Evolutionary conservation across 2,329 filamentous ascomycete species (phyloP), one percentile per base, ranked within the genome.

Genomic region (Hortaea werneckii): DNA sequence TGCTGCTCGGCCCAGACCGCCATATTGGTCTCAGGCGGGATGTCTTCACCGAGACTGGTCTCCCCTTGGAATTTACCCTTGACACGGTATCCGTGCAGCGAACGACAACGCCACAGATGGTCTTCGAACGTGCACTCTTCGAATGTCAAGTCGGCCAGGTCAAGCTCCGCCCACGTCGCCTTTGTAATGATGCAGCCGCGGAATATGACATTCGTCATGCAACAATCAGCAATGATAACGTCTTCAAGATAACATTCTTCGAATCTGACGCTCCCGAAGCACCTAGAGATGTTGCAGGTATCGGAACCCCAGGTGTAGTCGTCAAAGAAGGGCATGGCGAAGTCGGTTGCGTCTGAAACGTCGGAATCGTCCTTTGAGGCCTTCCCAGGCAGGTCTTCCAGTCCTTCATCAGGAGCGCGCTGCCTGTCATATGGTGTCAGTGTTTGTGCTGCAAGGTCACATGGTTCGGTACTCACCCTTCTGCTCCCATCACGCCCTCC

Each of bases 221-320:
- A 10, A 8, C 43, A 5, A 29, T 40, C 29, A 41, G 40, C 30
- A 27, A 32, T 43, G 9, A 40, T 20, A 1, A 37, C 37, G 27
- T 43, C 35, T 8, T 20, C 11, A 37, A 47, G 43, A 6, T 13
- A 39, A 35, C 45, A 43, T 6, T 37, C 45, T 2, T 30, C 10
- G 45, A 47, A 47, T 7, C 8, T 30, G 35, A 47, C 45, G 29
- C 43, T 43, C 20, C 3, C 26, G 41, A 40, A 47, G 20, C 20
- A 20, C 20, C 20, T 20, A 20, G 20, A 20, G 20, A 20, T 20
- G 35, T 30, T 13, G 41, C 45, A 38, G 11, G n/a, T 47, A 9
- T 35, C 45, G 40, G 40, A 39, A 4, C 20, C 11, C 26, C 13
- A 13, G 20, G 8, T 41, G 40, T 40, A n/a, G 10, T 34, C 29